Base-by-base conservation (phyloP, 83 land plant species). In the Picea abies region DNA sequence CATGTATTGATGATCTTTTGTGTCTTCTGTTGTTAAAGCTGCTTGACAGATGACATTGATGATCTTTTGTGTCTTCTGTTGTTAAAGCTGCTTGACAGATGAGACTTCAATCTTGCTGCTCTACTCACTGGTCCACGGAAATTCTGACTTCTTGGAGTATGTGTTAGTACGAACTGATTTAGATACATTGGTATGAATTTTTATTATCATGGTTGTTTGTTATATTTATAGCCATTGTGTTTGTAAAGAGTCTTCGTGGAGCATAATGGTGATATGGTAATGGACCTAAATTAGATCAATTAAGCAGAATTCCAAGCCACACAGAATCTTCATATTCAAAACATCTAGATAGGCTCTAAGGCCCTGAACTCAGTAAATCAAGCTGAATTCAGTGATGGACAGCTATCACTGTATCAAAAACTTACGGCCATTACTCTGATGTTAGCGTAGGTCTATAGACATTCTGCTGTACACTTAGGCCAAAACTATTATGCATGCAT, bases 81-180 rank as follows among this genome's bases (percentile, higher is more conserved):
- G 32, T 22, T 80, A 76, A 89, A 95, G 98, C 87, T 92, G 86
- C 88, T 84, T 95, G 89, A 67, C 85, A 82, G 94, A 92, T 84
- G 98, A 96, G 82, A 77, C 86, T 77, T 84, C 97, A 29, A 90
- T 90, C 32, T 83, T 96, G 11, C 83, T 96, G 68, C 94, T 96
- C 41, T 96, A 96, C 81, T 96, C 97, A 15, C 71, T 96, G 83
- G 83, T 96, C 79, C 98, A 94, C 84, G 98, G 98, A 47, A 96
- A 96, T 63, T 83, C 91, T 63, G 90, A 89, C 68, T 96, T 96
- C 83, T 82, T 94, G 90, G 98, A 96, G 82, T 96, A 96, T 90
- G 95, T 92, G 79, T 81, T 96, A 77, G 98, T 96, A 72, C 97
- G 98, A 80, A 92, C 97, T 35, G 98, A 96, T 89, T 63, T 96